Percentiles rank a stretch among this genome's conserved stretches.
These are phyloP conservation scores for Apiospora hydei DNA, from an alignment of 2,329 filamentous ascomycete species.

Conservation along the genomic window DNA sequence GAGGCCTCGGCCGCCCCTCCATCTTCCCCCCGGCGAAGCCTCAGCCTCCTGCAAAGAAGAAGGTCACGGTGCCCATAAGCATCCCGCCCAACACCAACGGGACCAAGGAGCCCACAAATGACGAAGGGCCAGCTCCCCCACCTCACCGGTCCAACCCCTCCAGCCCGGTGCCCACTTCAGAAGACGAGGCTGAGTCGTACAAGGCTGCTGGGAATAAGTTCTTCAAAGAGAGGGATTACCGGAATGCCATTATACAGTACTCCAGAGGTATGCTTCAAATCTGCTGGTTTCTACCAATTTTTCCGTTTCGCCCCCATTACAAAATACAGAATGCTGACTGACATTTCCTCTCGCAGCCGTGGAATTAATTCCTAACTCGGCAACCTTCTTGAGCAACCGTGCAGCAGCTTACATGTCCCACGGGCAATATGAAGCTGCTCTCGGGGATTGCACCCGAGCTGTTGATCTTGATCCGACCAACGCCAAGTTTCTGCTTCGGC, in stretches of 20 bases:
- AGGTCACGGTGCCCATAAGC: slow-evolving; percentile 60
- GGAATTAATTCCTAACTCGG: slow-evolving; percentile 82
- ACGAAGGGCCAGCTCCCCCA: slow-evolving; percentile 69
- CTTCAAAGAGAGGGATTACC: slow-evolving; percentile 94
- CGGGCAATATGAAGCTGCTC: slow-evolving; percentile 76
- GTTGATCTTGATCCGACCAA: slow-evolving; percentile 86
- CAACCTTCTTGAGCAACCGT: slow-evolving; percentile 93
- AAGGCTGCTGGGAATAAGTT: slow-evolving; percentile 95
- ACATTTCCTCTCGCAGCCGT: slow-evolving; percentile 71
- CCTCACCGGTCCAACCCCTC: slow-evolving; percentile 73
- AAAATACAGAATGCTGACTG: not conserved
- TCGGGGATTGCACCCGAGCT: slow-evolving; percentile 86
- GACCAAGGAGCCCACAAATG: slow-evolving; percentile 35
- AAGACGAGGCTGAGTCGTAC: slow-evolving; percentile 86
- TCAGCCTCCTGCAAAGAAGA: slow-evolving; percentile 41
- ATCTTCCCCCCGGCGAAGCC: slow-evolving; percentile 57
- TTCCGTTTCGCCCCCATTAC: not conserved
- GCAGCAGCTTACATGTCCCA: slow-evolving; percentile 94
- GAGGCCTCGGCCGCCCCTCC: slow-evolving; percentile 61
- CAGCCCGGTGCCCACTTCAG: slow-evolving; percentile 60
- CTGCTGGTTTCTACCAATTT: not conserved
- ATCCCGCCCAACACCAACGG: slow-evolving; percentile 55
- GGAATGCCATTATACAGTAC: slow-evolving; percentile 89
- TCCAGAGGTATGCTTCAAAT: slow-evolving; percentile 76
- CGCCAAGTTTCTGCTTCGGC: slow-evolving; percentile 84